Percentiles rank a stretch among this genome's conserved stretches.
These are phyloP conservation scores for Pisolithus microcarpus DNA, from an alignment of 768 basidiomycete genomes.

Conservation along the genomic window DNA sequence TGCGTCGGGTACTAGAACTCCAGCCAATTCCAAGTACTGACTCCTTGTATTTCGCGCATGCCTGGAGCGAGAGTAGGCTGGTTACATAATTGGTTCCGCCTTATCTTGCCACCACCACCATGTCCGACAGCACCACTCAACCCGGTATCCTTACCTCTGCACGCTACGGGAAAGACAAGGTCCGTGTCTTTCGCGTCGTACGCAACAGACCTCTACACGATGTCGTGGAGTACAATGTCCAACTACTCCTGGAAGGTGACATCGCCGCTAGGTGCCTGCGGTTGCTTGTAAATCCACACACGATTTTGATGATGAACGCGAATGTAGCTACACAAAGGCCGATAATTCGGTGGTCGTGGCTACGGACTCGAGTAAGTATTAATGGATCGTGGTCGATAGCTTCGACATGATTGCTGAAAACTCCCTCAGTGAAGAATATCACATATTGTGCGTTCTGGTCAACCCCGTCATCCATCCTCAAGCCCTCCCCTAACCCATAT, in stretches of 20 bases:
- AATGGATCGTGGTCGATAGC: neutral
- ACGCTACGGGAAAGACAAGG: conserved; percentile 83
- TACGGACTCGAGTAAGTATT: conserved; percentile 76
- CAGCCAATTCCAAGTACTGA: too few species aligned
- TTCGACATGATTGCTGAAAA: neutral
- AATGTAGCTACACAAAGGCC: conserved; percentile 69
- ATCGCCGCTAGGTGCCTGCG: conserved; percentile 58
- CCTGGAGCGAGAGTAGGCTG: too few species aligned
- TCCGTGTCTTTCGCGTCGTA: conserved; percentile 82
- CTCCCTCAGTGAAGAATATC: conserved; percentile 55
- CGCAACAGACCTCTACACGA: conserved; percentile 60
- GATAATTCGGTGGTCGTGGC: conserved; percentile 87
- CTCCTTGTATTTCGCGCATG: too few species aligned
- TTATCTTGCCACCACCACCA: too few species aligned
- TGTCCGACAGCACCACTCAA: conserved; percentile 2
- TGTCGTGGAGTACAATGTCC: conserved; percentile 80
- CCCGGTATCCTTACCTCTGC: conserved; percentile 36
- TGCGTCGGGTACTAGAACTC: too few species aligned
- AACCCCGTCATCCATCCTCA: too few species aligned
- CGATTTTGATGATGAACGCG: conserved; percentile 28
- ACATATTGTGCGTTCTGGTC: conserved; percentile 42
- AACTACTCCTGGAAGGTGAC: conserved; percentile 74
- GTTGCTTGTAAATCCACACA: neutral
- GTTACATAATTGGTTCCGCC: too few species aligned
- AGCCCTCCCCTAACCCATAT: too few species aligned